Percentiles rank a stretch among this genome's conserved stretches.
Evolutionary conservation across 805 yeast genomes (phyloP).

Genomic region (Candida coleopterorum): DNA sequence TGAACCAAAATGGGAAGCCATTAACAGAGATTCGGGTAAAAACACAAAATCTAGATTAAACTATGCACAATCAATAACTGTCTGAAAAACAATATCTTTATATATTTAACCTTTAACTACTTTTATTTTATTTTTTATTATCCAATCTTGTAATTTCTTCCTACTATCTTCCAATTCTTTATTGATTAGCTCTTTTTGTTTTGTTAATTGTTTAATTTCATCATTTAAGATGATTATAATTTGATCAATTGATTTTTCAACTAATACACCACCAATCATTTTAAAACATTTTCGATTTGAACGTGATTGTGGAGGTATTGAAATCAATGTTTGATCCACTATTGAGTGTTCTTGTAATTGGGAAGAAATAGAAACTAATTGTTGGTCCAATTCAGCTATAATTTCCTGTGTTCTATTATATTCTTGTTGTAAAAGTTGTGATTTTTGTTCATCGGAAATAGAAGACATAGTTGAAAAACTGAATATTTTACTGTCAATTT

Average conservation of each 20-base stretch:
- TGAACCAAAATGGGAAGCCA: slow-evolving; percentile 95
- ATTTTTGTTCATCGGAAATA: slow-evolving; percentile 26
- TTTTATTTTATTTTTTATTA: slow-evolving; percentile 38
- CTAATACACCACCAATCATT: slow-evolving; percentile 91
- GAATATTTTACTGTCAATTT: too few species aligned
- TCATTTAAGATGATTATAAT: slow-evolving; percentile 39
- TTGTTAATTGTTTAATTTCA: slow-evolving; percentile 20
- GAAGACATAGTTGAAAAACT: neutral
- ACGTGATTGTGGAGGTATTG: slow-evolving; percentile 30
- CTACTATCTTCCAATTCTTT: slow-evolving; percentile 21
- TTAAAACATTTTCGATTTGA: slow-evolving; percentile 74
- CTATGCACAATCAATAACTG: slow-evolving; percentile 30
- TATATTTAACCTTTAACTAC: slow-evolving; percentile 21
- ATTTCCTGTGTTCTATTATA: slow-evolving; percentile 37
- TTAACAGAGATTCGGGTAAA: slow-evolving; percentile 52
- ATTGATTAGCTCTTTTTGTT: slow-evolving; percentile 21
- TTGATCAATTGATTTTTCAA: slow-evolving; percentile 76
- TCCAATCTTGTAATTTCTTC: slow-evolving; percentile 36
- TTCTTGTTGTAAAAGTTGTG: slow-evolving; percentile 37
- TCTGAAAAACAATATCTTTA: too few species aligned
- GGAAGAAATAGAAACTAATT: slow-evolving; percentile 28
- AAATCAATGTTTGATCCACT: slow-evolving; percentile 37
- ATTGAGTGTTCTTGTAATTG: slow-evolving; percentile 37
- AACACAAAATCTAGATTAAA: slow-evolving; percentile 29
- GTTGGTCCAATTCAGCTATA: slow-evolving; percentile 35